phyloP scores from a whole-genome alignment of 371 early-diverging fungal genomes.

The Rhizopus sp. region DNA sequence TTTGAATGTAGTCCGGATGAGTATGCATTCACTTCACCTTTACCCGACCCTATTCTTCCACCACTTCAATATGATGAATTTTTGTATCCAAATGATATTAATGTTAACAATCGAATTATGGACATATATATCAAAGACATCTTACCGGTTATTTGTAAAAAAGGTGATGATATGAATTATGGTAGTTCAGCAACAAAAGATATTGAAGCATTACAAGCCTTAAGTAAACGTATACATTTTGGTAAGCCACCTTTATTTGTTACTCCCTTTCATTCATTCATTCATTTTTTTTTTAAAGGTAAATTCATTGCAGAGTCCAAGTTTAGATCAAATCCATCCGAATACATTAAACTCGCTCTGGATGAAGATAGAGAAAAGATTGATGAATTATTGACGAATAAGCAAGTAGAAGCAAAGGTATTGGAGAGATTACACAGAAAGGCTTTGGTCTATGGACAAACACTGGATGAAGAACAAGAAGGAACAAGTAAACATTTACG shows the following conservation, averaged over 20 bases:
- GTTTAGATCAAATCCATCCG: slow-evolving; percentile 78
- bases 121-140: slow-evolving; percentile 76
- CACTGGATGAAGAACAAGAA: slow-evolving; percentile 52
- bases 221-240: slow-evolving; percentile 93
- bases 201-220: slow-evolving; percentile 88
- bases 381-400: slow-evolving; percentile 84
- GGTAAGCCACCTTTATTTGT: slow-evolving; percentile 65
- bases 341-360: slow-evolving; percentile 84
- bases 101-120: slow-evolving; percentile 82
- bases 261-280: too few species aligned
- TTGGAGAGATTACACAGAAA: slow-evolving; percentile 83
- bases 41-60: slow-evolving; percentile 89
- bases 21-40: slow-evolving; percentile 86
- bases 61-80: slow-evolving; percentile 74
- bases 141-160: slow-evolving; percentile 65
- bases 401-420: slow-evolving; percentile 79
- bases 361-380: slow-evolving; percentile 76
- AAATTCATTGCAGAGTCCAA: slow-evolving; percentile 97
- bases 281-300: slow-evolving; percentile 45
- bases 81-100: slow-evolving; percentile 76
- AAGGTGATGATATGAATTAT: slow-evolving; percentile 84
- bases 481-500: slow-evolving; percentile 45
- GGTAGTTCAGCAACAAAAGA: slow-evolving; percentile 93
- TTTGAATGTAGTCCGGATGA: slow-evolving; percentile 80
- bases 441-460: slow-evolving; percentile 93